Conservation (phyloP, 2,329 filamentous ascomycete species). For the Xylariaceae sp. region DNA sequence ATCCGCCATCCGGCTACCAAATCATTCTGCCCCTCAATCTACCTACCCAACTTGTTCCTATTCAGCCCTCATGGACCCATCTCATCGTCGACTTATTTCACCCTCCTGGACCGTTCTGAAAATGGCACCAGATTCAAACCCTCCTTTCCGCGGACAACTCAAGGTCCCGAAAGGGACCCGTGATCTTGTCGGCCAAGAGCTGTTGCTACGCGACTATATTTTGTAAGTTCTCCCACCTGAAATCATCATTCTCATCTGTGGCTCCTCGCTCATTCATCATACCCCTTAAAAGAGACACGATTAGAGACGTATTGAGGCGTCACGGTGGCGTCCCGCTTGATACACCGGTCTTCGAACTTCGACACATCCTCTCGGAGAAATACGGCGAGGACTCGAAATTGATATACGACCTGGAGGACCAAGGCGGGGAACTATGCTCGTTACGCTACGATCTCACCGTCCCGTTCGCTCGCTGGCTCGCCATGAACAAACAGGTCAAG, state of each 20-base stretch:
- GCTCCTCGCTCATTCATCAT: background rate
- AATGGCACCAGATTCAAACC: background rate
- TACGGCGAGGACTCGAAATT: constrained; percentile 32
- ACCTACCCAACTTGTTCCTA: no score
- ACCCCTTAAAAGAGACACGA: constrained; percentile 32
- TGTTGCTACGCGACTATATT: constrained; percentile 75
- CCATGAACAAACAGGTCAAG: constrained; percentile 61
- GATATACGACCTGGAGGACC: constrained; percentile 78
- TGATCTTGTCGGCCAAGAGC: constrained; percentile 74
- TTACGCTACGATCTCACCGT: constrained; percentile 74
- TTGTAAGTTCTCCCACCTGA: constrained; percentile 36
- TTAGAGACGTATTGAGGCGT: constrained; percentile 46
- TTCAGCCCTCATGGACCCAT: no score
- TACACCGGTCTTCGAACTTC: constrained; percentile 67
- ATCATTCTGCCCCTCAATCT: no score
- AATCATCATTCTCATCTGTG: background rate
- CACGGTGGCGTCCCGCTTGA: constrained; percentile 65
- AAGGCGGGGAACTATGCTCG: constrained; percentile 74
- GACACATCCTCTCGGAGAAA: constrained; percentile 66
- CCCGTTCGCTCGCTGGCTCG: constrained; percentile 70
- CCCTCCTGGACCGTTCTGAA: background rate
- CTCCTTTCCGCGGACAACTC: background rate
- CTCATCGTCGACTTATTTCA: no score
- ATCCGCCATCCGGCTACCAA: no score
- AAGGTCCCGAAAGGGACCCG: constrained; percentile 72